Percentiles rank a stretch among this genome's conserved stretches.
Conservation (phyloP, 139 green algal genomes). For the Closterium sp. region DNA sequence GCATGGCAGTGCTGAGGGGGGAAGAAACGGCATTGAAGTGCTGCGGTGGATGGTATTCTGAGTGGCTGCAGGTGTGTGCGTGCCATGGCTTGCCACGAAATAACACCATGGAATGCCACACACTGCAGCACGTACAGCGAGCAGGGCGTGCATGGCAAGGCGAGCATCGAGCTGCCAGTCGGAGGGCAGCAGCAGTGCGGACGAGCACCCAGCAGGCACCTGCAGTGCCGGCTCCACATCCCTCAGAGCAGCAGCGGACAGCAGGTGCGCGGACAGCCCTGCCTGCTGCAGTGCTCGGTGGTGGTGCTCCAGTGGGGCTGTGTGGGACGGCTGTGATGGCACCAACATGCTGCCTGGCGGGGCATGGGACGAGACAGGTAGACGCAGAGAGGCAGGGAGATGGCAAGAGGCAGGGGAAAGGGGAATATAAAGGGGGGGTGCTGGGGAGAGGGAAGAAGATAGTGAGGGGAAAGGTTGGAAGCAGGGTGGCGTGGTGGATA, state of each 20-base stretch:
- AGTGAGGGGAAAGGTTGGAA: not conserved
- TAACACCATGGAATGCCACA: not conserved
- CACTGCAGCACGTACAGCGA: not conserved
- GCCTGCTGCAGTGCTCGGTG: not conserved
- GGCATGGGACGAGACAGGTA: not conserved
- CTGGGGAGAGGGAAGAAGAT: not conserved
- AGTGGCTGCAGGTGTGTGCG: not conserved
- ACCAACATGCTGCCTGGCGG: conserved; percentile 34
- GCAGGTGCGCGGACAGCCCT: conserved; percentile 8
- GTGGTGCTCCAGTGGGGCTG: not conserved
- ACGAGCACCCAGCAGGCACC: not conserved
- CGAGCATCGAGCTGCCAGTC: conserved; percentile 32
- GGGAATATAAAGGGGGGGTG: not conserved
- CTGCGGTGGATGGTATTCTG: not conserved
- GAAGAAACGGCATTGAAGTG: too few relatives aligned
- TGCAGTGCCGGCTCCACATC: conserved; percentile 16
- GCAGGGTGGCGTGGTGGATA: too few relatives aligned
- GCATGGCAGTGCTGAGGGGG: not conserved
- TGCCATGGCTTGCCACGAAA: not conserved
- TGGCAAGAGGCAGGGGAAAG: too few relatives aligned
- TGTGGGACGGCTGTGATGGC: not conserved
- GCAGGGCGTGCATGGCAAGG: conserved; percentile 20
- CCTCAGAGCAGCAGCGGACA: not conserved
- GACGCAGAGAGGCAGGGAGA: not conserved
- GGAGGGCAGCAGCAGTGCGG: conserved; percentile 18